Percentiles rank a stretch among this genome's conserved stretches.
These are phyloP conservation scores for Byssoonygena ceratinophila DNA, from an alignment of 2,329 filamentous ascomycete species.

Conservation along the genomic window DNA sequence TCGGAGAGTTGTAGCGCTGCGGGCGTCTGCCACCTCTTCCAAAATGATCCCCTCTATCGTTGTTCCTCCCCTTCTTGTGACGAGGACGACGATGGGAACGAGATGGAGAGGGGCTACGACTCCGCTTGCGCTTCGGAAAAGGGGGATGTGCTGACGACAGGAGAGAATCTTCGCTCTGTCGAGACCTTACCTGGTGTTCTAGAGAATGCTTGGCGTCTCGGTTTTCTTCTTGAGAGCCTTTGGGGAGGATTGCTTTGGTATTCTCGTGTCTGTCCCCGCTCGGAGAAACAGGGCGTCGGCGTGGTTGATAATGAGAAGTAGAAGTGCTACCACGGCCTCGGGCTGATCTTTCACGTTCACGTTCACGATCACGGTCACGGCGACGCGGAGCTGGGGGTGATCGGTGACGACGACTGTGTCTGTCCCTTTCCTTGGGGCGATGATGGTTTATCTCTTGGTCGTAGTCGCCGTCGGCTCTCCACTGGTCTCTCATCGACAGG, in stretches of 20 bases:
- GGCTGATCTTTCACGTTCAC: constrained; percentile 26
- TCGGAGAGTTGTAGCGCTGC: constrained; percentile 26
- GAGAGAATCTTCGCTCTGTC: constrained; percentile 23
- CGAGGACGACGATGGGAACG: constrained; percentile 23
- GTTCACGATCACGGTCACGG: constrained; percentile 18
- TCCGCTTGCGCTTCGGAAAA: constrained; percentile 32
- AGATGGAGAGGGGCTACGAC: constrained; percentile 33
- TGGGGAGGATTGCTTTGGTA: constrained; percentile 19
- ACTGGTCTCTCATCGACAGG: constrained; percentile 43
- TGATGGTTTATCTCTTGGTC: constrained; percentile 27
- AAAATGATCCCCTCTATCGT: constrained; percentile 30
- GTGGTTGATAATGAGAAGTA: constrained; percentile 23
- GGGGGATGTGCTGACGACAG: constrained; percentile 15
- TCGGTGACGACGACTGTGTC: constrained; percentile 32
- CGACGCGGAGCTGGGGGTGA: constrained; percentile 30
- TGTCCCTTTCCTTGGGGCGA: constrained; percentile 19
- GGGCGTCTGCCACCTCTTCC: constrained; percentile 30
- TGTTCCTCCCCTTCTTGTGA: constrained; percentile 25
- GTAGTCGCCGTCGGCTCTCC: constrained; percentile 38
- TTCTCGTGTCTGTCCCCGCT: constrained; percentile 21
- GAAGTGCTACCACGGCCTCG: constrained; percentile 24
- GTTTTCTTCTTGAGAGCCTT: constrained; percentile 15
- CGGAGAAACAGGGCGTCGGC: constrained; percentile 15
- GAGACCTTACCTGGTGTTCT: constrained; percentile 19
- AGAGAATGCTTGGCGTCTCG: constrained; percentile 19